phyloP scores from a whole-genome alignment of 495 filamentous ascomycete genomes.

The Trichoderma erinaceum region DNA sequence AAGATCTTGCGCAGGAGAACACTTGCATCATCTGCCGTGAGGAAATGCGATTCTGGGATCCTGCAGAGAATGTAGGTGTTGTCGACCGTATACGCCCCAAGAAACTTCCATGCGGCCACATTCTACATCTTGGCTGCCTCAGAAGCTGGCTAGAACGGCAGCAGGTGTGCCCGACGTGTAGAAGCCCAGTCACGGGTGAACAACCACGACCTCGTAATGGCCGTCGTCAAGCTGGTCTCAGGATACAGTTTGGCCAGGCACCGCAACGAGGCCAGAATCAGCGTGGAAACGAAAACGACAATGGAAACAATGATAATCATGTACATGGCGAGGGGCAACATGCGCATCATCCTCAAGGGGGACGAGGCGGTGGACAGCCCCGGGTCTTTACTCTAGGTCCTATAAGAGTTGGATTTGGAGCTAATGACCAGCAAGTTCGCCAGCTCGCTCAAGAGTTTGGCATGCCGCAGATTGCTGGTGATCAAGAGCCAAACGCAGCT shows the following conservation, averaged over 20 bases:
- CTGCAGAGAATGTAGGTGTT: slow-evolving; percentile 37
- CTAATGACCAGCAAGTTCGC: slow-evolving; percentile 36
- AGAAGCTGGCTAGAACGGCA: slow-evolving; percentile 98
- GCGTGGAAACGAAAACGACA: background rate
- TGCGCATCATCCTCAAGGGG: slow-evolving; percentile 46
- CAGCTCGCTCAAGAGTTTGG: slow-evolving; percentile 40
- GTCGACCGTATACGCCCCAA: slow-evolving; percentile 86
- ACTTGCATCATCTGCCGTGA: slow-evolving; percentile 98
- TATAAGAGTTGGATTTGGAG: slow-evolving; percentile 45
- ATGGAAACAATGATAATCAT: background rate
- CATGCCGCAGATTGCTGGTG: slow-evolving; percentile 23
- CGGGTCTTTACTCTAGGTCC: slow-evolving; percentile 58
- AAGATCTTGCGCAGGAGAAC: slow-evolving; percentile 78
- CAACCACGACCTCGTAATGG: background rate
- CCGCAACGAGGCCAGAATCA: slow-evolving; percentile 14
- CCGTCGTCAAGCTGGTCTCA: background rate
- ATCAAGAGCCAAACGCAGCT: slow-evolving; percentile 18
- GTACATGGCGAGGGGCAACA: slow-evolving; percentile 20
- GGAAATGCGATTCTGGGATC: slow-evolving; percentile 77
- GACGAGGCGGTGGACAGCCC: slow-evolving; percentile 47
- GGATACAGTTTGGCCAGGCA: slow-evolving; percentile 15
- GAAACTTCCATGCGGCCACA: slow-evolving; percentile 93
- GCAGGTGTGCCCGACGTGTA: slow-evolving; percentile 93
- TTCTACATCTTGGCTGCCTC: slow-evolving; percentile 88
- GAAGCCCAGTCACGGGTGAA: slow-evolving; percentile 59